phyloP scores from a whole-genome alignment of 2,329 filamentous ascomycete species.

The Phaeoacremonium minimum region DNA sequence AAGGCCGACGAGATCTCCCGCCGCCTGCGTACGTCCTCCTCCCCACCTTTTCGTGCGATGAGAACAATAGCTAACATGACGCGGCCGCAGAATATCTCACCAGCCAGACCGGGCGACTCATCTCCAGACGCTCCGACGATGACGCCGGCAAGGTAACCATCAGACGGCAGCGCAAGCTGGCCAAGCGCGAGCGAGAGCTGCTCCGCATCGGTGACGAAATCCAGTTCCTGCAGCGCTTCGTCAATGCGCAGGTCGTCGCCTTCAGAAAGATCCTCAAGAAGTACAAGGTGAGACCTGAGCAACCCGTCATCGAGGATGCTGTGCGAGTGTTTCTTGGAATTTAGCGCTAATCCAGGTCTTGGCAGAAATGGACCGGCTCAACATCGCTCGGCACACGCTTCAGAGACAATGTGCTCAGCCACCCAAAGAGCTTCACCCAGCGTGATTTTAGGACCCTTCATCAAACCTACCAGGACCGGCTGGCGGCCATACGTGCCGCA shows the following conservation, averaged over 20 bases:
- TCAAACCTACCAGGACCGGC: constrained; percentile 40
- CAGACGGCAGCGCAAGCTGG: constrained; percentile 46
- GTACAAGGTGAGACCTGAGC: constrained; percentile 54
- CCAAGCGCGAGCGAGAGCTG: constrained; percentile 48
- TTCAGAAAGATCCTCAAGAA: constrained; percentile 85
- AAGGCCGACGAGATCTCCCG: constrained; percentile 75
- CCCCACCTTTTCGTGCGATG: no score
- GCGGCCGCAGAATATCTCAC: constrained; percentile 42
- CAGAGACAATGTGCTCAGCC: constrained; percentile 58
- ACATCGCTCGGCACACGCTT: constrained; percentile 60
- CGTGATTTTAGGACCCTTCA: constrained; percentile 51
- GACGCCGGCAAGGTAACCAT: constrained; percentile 26
- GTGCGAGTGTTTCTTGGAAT: no score
- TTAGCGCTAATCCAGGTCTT: neutral
- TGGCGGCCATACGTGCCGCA: constrained; percentile 39
- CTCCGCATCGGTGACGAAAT: constrained; percentile 66
- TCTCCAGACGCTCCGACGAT: constrained; percentile 35
- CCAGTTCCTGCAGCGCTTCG: constrained; percentile 65
- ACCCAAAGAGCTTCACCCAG: constrained; percentile 68
- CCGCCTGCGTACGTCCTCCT: constrained; percentile 52
- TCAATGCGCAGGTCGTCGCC: constrained; percentile 67
- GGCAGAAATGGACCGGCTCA: constrained; percentile 77
- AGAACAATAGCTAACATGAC: constrained; percentile 18
- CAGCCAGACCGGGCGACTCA: constrained; percentile 40
- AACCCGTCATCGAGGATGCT: constrained; percentile 4